Percentiles rank a stretch among this genome's conserved stretches.
phyloP scores from a whole-genome alignment of 805 yeast species.

The Babjeviella inositovora region DNA sequence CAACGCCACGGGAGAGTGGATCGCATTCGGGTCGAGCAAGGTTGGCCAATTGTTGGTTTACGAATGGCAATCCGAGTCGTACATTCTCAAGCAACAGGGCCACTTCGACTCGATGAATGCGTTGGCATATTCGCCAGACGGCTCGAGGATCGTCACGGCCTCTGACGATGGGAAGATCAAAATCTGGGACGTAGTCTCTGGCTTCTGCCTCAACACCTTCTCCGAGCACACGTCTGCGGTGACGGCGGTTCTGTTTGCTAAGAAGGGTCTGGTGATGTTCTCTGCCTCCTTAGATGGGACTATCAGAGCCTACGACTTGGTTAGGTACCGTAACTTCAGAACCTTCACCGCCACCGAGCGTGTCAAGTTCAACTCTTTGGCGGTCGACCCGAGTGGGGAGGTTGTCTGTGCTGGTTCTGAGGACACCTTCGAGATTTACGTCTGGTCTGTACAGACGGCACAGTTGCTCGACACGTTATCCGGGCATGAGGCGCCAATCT shows the following conservation, averaged over 20 bases:
- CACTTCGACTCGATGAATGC: conserved; percentile 86
- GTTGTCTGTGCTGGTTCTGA: conserved; percentile 89
- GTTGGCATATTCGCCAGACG: conserved; percentile 86
- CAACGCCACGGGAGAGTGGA: conserved; percentile 87
- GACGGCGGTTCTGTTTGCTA: conserved; percentile 76
- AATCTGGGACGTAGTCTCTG: conserved; percentile 89
- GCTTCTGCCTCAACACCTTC: conserved; percentile 85
- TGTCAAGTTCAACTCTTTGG: conserved; percentile 73
- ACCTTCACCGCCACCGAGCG: conserved; percentile 87
- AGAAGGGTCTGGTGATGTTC: conserved; percentile 79
- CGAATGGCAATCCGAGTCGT: conserved; percentile 98
- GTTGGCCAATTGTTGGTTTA: conserved; percentile 91
- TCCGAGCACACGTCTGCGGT: conserved; percentile 84
- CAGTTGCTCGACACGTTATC: conserved; percentile 75
- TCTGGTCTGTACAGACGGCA: conserved; percentile 96
- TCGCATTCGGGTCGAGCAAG: conserved; percentile 84
- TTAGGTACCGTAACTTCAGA: conserved; percentile 85
- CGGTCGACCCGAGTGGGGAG: conserved; percentile 96
- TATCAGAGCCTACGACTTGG: conserved; percentile 91
- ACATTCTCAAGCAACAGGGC: conserved; percentile 90
- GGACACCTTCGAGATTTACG: conserved; percentile 79
- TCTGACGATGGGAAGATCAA: conserved; percentile 95
- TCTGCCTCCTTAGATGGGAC: conserved; percentile 93
- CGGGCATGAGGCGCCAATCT: conserved; percentile 94
- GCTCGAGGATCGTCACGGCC: conserved; percentile 81